Percentiles rank a stretch among this genome's conserved stretches.
These are phyloP conservation scores for Pestalotiopsis sp. DNA, from an alignment of 2,329 filamentous ascomycete species.

Conservation along the genomic window DNA sequence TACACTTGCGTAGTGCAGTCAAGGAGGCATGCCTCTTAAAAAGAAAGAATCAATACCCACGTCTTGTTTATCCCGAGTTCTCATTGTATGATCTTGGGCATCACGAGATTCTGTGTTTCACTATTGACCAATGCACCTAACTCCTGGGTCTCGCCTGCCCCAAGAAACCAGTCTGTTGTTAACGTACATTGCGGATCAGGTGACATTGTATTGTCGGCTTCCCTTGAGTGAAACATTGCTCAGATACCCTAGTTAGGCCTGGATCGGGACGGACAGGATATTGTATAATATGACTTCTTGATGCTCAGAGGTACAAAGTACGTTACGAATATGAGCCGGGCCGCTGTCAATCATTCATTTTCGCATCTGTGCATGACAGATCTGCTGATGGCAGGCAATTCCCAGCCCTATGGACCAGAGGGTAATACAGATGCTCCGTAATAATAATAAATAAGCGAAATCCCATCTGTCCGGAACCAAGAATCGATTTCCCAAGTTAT, in stretches of 20 bases:
- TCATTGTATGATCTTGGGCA: not conserved
- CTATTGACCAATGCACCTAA: not conserved
- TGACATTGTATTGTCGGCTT: too few relatives aligned
- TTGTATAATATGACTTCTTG: not conserved
- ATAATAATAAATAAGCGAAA: not conserved
- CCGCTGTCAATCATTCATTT: not conserved
- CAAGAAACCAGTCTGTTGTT: too few relatives aligned
- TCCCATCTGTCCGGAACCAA: not conserved
- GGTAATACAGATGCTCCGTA: not conserved
- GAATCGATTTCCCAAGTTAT: not conserved
- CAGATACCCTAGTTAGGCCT: too few relatives aligned
- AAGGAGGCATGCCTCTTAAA: not conserved
- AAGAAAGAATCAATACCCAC: not conserved
- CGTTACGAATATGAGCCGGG: not conserved
- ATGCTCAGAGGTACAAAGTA: not conserved
- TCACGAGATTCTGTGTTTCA: not conserved
- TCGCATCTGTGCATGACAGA: not conserved
- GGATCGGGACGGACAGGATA: not conserved
- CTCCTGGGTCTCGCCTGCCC: too few relatives aligned
- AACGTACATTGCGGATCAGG: too few relatives aligned
- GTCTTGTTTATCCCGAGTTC: not conserved
- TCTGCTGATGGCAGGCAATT: not conserved
- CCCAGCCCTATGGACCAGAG: not conserved
- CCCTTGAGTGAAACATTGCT: too few relatives aligned
- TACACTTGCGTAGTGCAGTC: not conserved